Conservation (phyloP, 2,329 filamentous ascomycete genomes). For the Diaporthe sp. region DNA sequence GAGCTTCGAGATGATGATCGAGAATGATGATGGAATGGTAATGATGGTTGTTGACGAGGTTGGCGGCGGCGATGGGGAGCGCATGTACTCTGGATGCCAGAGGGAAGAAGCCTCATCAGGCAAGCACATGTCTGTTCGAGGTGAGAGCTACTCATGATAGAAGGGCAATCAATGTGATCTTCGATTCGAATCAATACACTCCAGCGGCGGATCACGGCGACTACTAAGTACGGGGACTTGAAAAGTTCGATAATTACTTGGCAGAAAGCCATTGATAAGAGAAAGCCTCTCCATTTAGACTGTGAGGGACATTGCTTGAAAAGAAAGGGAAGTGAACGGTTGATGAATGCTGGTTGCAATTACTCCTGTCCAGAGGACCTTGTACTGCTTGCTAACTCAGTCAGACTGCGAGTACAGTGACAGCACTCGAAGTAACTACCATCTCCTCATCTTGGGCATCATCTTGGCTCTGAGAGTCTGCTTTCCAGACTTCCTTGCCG, state of each 20-base stretch:
- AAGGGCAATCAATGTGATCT: background rate
- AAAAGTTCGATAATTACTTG: background rate
- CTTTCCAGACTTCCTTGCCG: background rate
- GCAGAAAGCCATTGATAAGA: background rate
- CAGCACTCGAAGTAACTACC: background rate
- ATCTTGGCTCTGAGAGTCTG: background rate
- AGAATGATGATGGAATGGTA: background rate
- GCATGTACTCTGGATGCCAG: background rate
- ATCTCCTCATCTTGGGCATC: background rate
- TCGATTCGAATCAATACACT: background rate
- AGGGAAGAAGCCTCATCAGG: background rate
- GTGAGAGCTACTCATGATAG: background rate
- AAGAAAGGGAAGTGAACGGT: background rate
- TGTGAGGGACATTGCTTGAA: background rate
- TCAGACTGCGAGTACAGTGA: no score
- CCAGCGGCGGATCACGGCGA: background rate
- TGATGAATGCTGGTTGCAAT: background rate
- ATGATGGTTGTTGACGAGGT: background rate
- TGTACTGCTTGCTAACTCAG: background rate
- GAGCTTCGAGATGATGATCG: background rate
- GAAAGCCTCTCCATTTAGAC: background rate
- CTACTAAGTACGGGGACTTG: background rate
- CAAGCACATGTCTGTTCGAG: background rate
- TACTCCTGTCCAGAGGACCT: background rate
- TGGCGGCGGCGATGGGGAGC: background rate